phyloP scores from a whole-genome alignment of 257 asterid genomes.

The Nicotiana attenuata region DNA sequence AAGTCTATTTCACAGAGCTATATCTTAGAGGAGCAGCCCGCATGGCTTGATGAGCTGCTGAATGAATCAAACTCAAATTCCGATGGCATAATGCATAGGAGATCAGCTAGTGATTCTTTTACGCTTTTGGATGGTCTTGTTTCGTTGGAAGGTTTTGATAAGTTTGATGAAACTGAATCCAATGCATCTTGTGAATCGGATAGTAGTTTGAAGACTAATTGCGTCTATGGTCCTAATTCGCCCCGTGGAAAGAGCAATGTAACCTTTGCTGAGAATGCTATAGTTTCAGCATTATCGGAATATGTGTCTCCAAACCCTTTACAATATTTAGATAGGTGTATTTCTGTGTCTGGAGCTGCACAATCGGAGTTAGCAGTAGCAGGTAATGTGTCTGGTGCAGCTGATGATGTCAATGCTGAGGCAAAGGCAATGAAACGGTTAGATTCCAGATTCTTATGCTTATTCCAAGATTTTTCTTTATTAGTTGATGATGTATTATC shows the following conservation, averaged over 20 bases:
- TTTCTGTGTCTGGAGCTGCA: slow-evolving; percentile 34
- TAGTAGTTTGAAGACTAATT: slow-evolving; percentile 42
- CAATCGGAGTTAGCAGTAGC: slow-evolving; percentile 20
- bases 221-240: slow-evolving; percentile 76
- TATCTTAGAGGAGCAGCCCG: slow-evolving; percentile 52
- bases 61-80: slow-evolving; percentile 46
- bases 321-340: slow-evolving; percentile 38
- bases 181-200: slow-evolving; percentile 35
- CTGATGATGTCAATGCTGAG: slow-evolving; percentile 32
- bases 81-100: slow-evolving; percentile 28
- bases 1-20: slow-evolving; percentile 42
- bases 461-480: neutral
- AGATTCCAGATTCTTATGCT: slow-evolving; percentile 22
- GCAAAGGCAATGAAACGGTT: slow-evolving; percentile 50
- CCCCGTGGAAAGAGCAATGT: slow-evolving; percentile 58
- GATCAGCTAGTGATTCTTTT: slow-evolving; percentile 61
- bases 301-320: slow-evolving; percentile 41
- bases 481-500: neutral
- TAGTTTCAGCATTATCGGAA: slow-evolving; percentile 60
- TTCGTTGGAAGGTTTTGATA: slow-evolving; percentile 29
- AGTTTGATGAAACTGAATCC: slow-evolving; percentile 26
- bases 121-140: slow-evolving; percentile 34
- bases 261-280: slow-evolving; percentile 45
- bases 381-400: slow-evolving; percentile 27
- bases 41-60: slow-evolving; percentile 68